These are phyloP conservation scores for Thielaviopsis populi DNA, from an alignment of 2,329 filamentous ascomycete species.

Conservation along the genomic window DNA sequence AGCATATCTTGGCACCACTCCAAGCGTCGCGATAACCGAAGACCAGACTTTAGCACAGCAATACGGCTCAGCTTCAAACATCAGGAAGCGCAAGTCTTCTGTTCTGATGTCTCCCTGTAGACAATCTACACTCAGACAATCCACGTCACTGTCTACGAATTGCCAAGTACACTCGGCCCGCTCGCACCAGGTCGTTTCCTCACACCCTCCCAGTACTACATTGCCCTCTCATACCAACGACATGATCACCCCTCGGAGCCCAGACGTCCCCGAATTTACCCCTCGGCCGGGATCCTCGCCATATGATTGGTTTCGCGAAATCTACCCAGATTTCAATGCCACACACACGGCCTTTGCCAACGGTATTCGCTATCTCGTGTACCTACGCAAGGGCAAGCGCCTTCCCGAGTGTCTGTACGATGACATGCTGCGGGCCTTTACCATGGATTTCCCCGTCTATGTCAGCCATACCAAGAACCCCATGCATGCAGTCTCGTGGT, in stretches of 20 bases:
- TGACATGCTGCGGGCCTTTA: constrained; percentile 36
- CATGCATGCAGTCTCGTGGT: constrained; percentile 31
- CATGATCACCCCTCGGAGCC: not conserved
- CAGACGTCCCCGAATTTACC: not conserved
- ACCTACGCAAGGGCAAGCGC: constrained; percentile 23
- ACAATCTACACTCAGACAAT: not conserved
- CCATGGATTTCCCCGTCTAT: constrained; percentile 30
- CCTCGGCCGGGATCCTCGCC: constrained; percentile 18
- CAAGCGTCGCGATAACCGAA: not conserved
- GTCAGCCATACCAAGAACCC: constrained; percentile 22
- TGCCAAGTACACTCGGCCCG: not conserved
- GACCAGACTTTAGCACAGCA: not conserved
- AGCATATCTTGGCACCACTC: not conserved
- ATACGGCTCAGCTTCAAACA: not conserved
- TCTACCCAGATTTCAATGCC: constrained; percentile 32
- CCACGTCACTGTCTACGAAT: not conserved
- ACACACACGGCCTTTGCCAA: constrained; percentile 29
- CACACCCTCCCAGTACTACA: not conserved
- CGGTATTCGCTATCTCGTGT: constrained; percentile 31
- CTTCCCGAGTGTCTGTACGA: constrained; percentile 35
- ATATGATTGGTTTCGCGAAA: constrained; percentile 27
- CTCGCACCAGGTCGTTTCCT: not conserved
- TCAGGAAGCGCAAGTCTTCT: not conserved
- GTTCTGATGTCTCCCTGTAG: not conserved
- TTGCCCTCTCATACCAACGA: not conserved